These are phyloP conservation scores for Phytophthora rubi DNA, from an alignment of 352 stramenopile species.

Conservation along the genomic window DNA sequence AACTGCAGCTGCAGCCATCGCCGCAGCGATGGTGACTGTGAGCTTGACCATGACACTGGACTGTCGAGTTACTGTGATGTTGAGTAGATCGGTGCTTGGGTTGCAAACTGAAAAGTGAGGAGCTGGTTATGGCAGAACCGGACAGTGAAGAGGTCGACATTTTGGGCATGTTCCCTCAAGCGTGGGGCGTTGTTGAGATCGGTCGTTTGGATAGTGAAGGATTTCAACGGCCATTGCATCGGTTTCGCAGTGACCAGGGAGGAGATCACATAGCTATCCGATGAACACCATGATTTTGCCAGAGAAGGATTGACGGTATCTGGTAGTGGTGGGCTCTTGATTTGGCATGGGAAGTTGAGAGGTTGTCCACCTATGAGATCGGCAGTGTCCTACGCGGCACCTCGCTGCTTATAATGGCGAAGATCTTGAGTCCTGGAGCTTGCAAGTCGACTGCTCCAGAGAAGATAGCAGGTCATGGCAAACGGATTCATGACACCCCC, in stretches of 20 bases:
- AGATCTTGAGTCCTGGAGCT: too few species aligned
- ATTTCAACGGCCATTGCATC: background rate
- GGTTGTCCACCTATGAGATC: background rate
- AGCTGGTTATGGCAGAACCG: background rate
- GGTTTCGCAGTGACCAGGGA: background rate
- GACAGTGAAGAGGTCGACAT: too few species aligned
- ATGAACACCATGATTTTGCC: background rate
- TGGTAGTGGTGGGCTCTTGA: background rate
- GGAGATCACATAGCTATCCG: background rate
- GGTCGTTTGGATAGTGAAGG: conserved; percentile 21
- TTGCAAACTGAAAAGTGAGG: background rate
- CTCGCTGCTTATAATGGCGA: background rate
- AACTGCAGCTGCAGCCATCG: conserved; percentile 13
- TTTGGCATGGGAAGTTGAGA: conserved; percentile 3
- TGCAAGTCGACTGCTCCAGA: too few species aligned
- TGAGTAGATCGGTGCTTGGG: background rate
- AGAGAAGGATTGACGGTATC: too few species aligned
- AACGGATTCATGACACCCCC: too few species aligned
- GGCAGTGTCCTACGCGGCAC: background rate
- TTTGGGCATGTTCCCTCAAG: too few species aligned
- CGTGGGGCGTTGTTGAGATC: conserved; percentile 5
- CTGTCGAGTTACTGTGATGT: background rate
- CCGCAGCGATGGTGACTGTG: conserved; percentile 5
- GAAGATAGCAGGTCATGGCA: too few species aligned
- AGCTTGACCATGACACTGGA: conserved; percentile 13